Conservation (phyloP, 2,329 filamentous ascomycete species). For the Ceratocystis destructans region DNA sequence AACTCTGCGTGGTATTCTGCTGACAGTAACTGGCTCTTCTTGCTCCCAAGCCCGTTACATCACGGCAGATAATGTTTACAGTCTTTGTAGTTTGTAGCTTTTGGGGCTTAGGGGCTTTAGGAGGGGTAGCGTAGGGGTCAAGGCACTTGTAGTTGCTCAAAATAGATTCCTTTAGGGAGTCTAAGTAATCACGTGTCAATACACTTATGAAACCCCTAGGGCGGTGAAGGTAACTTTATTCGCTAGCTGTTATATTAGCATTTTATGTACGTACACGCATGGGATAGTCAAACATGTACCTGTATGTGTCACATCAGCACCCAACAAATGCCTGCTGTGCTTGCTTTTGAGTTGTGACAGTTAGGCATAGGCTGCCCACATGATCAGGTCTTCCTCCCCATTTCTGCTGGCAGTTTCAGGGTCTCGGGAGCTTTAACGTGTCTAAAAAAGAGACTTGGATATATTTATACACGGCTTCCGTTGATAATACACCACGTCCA, state of each 20-base stretch:
- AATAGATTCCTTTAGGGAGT: background rate
- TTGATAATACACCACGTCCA: background rate
- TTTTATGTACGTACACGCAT: background rate
- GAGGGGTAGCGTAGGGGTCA: background rate
- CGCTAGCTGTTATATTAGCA: background rate
- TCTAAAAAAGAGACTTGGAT: background rate
- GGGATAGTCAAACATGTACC: background rate
- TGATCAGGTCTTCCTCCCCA: background rate
- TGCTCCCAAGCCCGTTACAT: background rate
- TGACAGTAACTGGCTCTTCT: slow-evolving; percentile 1
- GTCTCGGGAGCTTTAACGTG: background rate
- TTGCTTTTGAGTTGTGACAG: background rate
- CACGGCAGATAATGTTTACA: background rate
- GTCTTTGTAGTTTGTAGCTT: background rate
- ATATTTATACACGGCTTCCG: background rate
- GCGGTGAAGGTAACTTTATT: background rate
- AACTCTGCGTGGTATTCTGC: background rate
- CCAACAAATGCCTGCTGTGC: background rate
- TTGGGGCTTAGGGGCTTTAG: background rate
- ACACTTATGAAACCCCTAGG: background rate
- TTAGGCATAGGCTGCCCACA: background rate
- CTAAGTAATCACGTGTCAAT: background rate
- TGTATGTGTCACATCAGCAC: background rate
- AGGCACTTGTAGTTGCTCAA: background rate
- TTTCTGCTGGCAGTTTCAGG: background rate